Conservation (phyloP, 2,329 filamentous ascomycete genomes). For the Phoma sp. region DNA sequence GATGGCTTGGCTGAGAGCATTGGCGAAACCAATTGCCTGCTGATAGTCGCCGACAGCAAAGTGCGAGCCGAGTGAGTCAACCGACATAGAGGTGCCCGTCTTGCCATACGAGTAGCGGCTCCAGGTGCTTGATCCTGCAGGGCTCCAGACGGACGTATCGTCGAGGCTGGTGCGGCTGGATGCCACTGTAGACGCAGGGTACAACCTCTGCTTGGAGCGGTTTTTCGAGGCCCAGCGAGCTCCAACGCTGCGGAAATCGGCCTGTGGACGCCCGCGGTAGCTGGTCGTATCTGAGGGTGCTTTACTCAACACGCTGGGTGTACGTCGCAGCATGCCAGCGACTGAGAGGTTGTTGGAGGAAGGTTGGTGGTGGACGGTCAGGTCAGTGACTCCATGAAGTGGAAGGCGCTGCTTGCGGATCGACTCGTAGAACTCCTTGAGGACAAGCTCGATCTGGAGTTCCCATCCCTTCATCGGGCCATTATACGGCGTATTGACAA, state of each 20-base stretch:
- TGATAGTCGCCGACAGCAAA: conserved; percentile 84
- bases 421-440: conserved; percentile 90
- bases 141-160: conserved; percentile 91
- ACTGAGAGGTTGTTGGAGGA: conserved; percentile 72
- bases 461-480: conserved; percentile 85
- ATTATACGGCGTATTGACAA: conserved; percentile 79
- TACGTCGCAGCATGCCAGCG: conserved; percentile 76
- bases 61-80: conserved; percentile 85
- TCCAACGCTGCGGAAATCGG: conserved; percentile 68
- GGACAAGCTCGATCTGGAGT: conserved; percentile 83
- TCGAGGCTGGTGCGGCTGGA: conserved; percentile 95
- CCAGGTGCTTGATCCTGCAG: conserved; percentile 90
- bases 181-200: conserved; percentile 80
- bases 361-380: conserved; percentile 54
- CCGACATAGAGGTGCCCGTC: conserved; percentile 88
- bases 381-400: conserved; percentile 73
- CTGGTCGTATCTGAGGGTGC: conserved; percentile 82
- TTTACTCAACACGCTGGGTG: conserved; percentile 91
- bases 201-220: conserved; percentile 77
- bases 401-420: conserved; percentile 89
- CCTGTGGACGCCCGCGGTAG: conserved; percentile 72
- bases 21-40: conserved; percentile 96
- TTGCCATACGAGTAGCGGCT: conserved; percentile 92
- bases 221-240: conserved; percentile 86
- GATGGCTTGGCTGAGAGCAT: conserved; percentile 94